Evolutionary conservation across 2,329 filamentous ascomycete species (phyloP), one percentile per base, ranked within the genome.

Genomic region (Microascus cirrosus): DNA sequence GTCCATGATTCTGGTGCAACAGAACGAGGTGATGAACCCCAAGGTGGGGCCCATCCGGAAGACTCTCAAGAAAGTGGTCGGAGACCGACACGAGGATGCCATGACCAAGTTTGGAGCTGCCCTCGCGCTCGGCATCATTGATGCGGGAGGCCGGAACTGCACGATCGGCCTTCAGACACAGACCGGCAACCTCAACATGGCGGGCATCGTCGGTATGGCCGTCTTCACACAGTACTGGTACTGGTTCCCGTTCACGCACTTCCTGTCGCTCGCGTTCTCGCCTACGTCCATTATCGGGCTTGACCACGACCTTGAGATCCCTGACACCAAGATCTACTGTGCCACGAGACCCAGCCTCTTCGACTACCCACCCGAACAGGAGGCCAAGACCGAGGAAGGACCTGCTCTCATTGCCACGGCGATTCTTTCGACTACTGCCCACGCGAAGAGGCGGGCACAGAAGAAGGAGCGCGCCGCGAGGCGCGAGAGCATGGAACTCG

Each of bases 181-280:
- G 74, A 96, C 93, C 0, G 95, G 95, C 62, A 99, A 96, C 70
- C 84, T 99, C 63, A 97, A 99, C 78, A 96, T 99, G 92, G 85
- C 92, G 20, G 95, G 90, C 61, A 95, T 99, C 63, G 92, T 99
- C 20, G 95, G 94, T 64, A 96, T 96, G 85, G 93, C 91, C 32
- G 89, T 99, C 57, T 99, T 99, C 74, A 95, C 92, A 10, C 94
- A 99, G 71, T 99, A 99, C 77, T 99, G 94, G 94, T 99, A 99
- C 77, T 99, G 94, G 94, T 99, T 99, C 83, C 94, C 94, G 60
- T 87, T 97, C 66, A 95, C 94, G 34, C 94, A 99, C 74, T 99
- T 99, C 83, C 73, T 99, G 59, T 95, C 93, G 0, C 80, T 99
- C 61, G 92, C 90, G 67, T 97, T 99, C 74, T 91, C 90, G n/a